These are phyloP conservation scores for Acer negundo DNA, from an alignment of 345 rosid species.

Conservation along the genomic window DNA sequence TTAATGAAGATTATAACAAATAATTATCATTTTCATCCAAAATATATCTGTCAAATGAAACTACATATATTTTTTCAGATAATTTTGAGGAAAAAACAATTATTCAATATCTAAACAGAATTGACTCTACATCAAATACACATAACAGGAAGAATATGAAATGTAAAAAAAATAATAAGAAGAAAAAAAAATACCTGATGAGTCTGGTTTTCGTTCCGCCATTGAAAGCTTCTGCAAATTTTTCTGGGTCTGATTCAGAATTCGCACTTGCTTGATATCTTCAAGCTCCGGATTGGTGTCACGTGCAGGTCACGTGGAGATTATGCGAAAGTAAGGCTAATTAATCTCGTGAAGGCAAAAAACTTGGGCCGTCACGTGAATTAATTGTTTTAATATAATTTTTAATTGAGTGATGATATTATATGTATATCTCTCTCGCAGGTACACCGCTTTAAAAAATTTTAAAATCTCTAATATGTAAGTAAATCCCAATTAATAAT, in stretches of 20 bases:
- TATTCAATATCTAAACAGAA: too few species aligned
- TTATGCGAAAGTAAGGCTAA: not conserved
- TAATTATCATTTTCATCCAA: not conserved
- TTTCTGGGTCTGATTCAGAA: slow-evolving; percentile 6
- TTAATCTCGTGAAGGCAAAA: not conserved
- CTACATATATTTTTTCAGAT: not conserved
- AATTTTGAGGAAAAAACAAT: not conserved
- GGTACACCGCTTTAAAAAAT: too few species aligned
- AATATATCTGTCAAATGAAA: not conserved
- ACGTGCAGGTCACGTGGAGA: not conserved
- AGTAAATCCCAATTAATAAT: too few species aligned
- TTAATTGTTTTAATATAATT: too few species aligned
- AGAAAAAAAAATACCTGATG: not conserved
- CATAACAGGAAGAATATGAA: not conserved
- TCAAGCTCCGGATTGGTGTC: not conserved
- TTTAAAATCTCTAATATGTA: too few species aligned
- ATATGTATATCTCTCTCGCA: too few species aligned
- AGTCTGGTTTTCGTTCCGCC: slow-evolving; percentile 18
- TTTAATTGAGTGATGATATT: too few species aligned
- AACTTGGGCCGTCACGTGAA: not conserved
- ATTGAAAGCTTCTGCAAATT: not conserved
- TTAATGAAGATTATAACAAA: not conserved
- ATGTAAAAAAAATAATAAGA: too few species aligned
- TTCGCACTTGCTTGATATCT: too few species aligned
- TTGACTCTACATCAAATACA: not conserved